phyloP scores from a whole-genome alignment of 2,329 filamentous ascomycete species.

The Neophaeococcomyces aloes region DNA sequence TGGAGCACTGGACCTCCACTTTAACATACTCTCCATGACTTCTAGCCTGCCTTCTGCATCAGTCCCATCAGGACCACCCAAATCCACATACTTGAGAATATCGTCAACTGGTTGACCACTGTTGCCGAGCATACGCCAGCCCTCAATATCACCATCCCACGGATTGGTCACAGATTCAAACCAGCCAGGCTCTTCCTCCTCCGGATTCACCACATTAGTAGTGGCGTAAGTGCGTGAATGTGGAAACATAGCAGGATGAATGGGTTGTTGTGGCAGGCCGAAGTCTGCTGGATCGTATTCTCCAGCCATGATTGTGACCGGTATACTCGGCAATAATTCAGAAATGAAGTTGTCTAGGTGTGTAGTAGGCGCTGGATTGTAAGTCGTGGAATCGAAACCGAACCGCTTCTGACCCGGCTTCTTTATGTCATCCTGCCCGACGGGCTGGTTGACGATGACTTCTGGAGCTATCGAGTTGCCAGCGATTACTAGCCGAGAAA shows the following conservation, averaged over 20 bases:
- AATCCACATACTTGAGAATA: slow-evolving; percentile 76
- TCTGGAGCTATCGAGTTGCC: slow-evolving; percentile 56
- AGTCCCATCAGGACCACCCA: slow-evolving; percentile 22
- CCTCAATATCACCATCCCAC: slow-evolving; percentile 81
- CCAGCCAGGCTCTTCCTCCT: slow-evolving; percentile 51
- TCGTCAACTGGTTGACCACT: slow-evolving; percentile 91
- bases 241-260: slow-evolving; percentile 87
- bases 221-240: slow-evolving; percentile 56
- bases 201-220: slow-evolving; percentile 32
- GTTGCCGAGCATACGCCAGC: slow-evolving; percentile 76
- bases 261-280: slow-evolving; percentile 81
- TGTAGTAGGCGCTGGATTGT: slow-evolving; percentile 75
- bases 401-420: slow-evolving; percentile 64
- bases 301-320: slow-evolving; percentile 80
- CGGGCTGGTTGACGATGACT: slow-evolving; percentile 21
- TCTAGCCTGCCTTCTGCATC: slow-evolving; percentile 52
- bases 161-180: slow-evolving; percentile 88
- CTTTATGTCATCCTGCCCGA: slow-evolving; percentile 32
- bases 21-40: slow-evolving; percentile 85
- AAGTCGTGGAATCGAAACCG: slow-evolving; percentile 80
- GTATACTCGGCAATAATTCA: slow-evolving; percentile 70
- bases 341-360: slow-evolving; percentile 76
- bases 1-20: slow-evolving; percentile 83
- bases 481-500: slow-evolving; percentile 79
- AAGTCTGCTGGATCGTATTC: slow-evolving; percentile 77